A percentile compares a stretch with the other conserved stretches of the same genome.
These are phyloP conservation scores for Dichotomopilus funicola DNA, from an alignment of 2,329 filamentous ascomycete genomes.

Conservation along the genomic window DNA sequence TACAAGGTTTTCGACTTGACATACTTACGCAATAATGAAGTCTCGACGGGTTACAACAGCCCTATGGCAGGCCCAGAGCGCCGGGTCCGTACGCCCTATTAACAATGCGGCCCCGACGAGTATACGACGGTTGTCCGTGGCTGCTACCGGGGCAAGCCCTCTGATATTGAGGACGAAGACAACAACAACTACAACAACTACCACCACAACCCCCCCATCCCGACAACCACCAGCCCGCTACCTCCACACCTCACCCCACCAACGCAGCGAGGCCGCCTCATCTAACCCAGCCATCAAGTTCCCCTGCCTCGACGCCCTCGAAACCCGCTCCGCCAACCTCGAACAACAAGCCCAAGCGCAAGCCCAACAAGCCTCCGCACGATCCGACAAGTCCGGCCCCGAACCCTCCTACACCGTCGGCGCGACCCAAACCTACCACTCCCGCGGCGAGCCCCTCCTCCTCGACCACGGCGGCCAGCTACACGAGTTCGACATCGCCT, in stretches of 20 bases:
- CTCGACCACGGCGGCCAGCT: conserved; percentile 96
- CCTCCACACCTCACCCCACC: conserved; percentile 21
- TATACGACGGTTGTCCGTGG: not conserved
- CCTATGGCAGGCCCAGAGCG: conserved; percentile 12
- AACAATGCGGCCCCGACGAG: conserved; percentile 8
- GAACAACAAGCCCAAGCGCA: conserved; percentile 32
- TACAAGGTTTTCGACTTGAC: not conserved
- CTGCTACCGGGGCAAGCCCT: not conserved
- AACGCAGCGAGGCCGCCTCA: conserved; percentile 33
- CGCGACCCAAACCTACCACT: conserved; percentile 71
- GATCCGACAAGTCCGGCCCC: conserved; percentile 66
- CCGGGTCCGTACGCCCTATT: not conserved
- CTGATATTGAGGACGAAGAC: not conserved
- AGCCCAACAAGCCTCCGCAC: conserved; percentile 44
- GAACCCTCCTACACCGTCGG: conserved; percentile 93
- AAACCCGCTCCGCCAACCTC: conserved; percentile 69
- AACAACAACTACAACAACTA: too few relatives aligned
- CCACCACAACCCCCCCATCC: too few relatives aligned
- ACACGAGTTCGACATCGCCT: conserved; percentile 81
- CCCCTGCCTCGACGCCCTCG: conserved; percentile 80
- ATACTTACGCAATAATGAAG: conserved; percentile 15
- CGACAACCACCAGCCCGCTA: not conserved
- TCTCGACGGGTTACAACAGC: conserved; percentile 12
- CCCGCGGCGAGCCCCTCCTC: conserved; percentile 58
- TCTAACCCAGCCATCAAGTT: conserved; percentile 86